Conservation (phyloP, 1,284 basidiomycete species). For the Rhodotorula mucilaginosa region DNA sequence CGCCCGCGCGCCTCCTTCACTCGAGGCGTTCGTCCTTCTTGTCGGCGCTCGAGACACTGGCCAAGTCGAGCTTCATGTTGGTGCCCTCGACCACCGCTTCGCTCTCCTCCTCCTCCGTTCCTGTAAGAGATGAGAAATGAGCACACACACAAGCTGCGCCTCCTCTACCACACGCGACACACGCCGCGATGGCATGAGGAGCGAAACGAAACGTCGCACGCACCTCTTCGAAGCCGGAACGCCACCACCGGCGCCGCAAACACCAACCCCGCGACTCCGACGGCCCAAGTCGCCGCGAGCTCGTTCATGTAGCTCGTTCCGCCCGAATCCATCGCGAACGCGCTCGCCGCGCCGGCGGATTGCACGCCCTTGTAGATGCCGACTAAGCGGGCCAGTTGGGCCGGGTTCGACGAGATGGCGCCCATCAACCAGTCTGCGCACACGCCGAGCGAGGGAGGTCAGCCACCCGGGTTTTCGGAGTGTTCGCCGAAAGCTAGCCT, state of each 20-base stretch:
- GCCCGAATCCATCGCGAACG: slow-evolving; percentile 35
- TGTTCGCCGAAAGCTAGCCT: no score
- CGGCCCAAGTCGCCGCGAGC: slow-evolving; percentile 39
- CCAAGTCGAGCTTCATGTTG: not conserved
- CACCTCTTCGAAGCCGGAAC: slow-evolving; percentile 31
- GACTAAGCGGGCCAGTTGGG: slow-evolving; percentile 60
- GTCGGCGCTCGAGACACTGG: not conserved
- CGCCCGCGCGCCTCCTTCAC: not conserved
- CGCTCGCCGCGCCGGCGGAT: slow-evolving; percentile 39
- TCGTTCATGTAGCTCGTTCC: slow-evolving; percentile 9
- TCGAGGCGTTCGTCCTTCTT: slow-evolving; percentile 2
- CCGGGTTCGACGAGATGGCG: slow-evolving; percentile 61
- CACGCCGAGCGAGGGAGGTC: no score
- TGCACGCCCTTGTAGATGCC: slow-evolving; percentile 49
- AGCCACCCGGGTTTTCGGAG: no score
- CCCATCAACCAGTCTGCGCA: slow-evolving; percentile 47
- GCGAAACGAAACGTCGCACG: not conserved
- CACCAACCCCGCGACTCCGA: slow-evolving; percentile 31
- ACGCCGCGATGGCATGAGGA: no score
- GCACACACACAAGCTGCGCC: no score
- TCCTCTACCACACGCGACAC: no score
- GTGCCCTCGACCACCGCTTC: not conserved
- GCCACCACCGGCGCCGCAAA: slow-evolving; percentile 34
- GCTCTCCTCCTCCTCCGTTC: not conserved
- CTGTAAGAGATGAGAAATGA: not conserved